These are phyloP conservation scores for Mycosphaerella sp. DNA, from an alignment of 2,329 filamentous ascomycete species.

Conservation along the genomic window DNA sequence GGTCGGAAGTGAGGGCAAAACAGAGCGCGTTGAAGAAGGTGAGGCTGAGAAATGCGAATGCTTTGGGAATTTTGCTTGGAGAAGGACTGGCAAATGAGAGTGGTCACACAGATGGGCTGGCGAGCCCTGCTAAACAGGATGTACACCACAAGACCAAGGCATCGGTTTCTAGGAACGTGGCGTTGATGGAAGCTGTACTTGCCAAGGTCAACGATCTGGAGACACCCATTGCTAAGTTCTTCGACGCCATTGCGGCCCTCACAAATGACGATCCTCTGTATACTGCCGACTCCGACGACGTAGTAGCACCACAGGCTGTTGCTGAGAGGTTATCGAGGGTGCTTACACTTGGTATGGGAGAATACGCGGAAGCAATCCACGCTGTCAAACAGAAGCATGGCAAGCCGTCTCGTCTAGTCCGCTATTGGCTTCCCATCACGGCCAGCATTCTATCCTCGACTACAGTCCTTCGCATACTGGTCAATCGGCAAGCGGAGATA, in stretches of 20 bases:
- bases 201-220: slow-evolving; percentile 62
- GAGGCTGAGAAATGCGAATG: slow-evolving; percentile 74
- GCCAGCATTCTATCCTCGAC: slow-evolving; percentile 73
- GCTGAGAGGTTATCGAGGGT: slow-evolving; percentile 63
- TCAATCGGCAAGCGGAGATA: slow-evolving; percentile 70
- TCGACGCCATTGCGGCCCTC: slow-evolving; percentile 51
- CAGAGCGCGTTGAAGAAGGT: slow-evolving; percentile 64
- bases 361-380: slow-evolving; percentile 55
- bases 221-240: slow-evolving; percentile 48
- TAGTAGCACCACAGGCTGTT: slow-evolving; percentile 47
- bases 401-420: slow-evolving; percentile 64
- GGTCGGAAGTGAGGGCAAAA: slow-evolving; percentile 69
- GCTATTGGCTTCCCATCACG: slow-evolving; percentile 81
- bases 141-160: slow-evolving; percentile 58
- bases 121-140: slow-evolving; percentile 25
- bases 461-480: slow-evolving; percentile 72
- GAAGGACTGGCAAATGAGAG: slow-evolving; percentile 64
- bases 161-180: slow-evolving; percentile 71
- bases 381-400: slow-evolving; percentile 60
- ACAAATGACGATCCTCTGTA: slow-evolving; percentile 48
- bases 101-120: slow-evolving; percentile 31
- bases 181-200: slow-evolving; percentile 79
- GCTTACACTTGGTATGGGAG: slow-evolving; percentile 61
- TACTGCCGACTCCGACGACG: slow-evolving; percentile 33
- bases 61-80: slow-evolving; percentile 78